These are phyloP conservation scores for Candida pseudofarinosa DNA, from an alignment of 805 yeast species.

Conservation along the genomic window DNA sequence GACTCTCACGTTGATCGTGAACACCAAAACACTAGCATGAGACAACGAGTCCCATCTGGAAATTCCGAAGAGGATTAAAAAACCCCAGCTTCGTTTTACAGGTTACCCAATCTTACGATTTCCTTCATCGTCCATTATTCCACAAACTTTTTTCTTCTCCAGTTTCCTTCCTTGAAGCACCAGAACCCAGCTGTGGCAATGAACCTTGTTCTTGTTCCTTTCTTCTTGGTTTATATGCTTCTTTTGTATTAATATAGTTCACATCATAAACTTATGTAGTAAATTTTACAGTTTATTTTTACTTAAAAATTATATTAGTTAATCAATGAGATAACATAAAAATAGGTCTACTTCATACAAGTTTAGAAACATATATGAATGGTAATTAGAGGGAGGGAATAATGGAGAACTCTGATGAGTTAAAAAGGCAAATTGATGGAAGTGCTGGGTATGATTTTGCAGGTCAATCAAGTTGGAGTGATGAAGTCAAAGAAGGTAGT, in stretches of 20 bases:
- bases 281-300: neutral
- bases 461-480: neutral
- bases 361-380: neutral
- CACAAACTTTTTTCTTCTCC: too few species aligned
- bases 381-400: neutral
- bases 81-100: neutral
- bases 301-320: neutral
- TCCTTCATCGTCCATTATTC: too few species aligned
- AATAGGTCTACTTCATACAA: neutral
- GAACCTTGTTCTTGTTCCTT: neutral
- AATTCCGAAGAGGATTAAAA: neutral
- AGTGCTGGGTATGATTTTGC: neutral
- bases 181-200: too few species aligned
- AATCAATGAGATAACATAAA: neutral
- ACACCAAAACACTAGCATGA: slow-evolving; percentile 5
- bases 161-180: too few species aligned
- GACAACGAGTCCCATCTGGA: slow-evolving; percentile 18
- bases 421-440: neutral
- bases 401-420: neutral
- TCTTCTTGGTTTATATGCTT: neutral
- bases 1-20: slow-evolving; percentile 1
- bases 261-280: neutral
- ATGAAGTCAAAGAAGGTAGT: neutral
- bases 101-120: neutral
- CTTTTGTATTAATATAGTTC: neutral